Base-by-base conservation (phyloP, 257 asterid genomes). In the Handroanthus guayacan region DNA sequence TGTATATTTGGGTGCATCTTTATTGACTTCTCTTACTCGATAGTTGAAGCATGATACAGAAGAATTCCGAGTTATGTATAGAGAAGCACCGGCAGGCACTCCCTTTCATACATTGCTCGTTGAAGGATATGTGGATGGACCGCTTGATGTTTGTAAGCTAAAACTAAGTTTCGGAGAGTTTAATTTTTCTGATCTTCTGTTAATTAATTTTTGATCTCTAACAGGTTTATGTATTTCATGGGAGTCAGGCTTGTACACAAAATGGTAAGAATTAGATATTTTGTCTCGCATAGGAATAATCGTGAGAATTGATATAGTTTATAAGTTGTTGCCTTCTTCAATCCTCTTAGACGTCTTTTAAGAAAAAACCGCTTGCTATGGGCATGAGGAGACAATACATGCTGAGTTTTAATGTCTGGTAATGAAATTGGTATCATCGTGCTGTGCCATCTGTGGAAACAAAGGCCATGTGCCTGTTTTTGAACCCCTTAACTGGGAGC, bases 51-150 rank as follows among this genome's bases (percentile, higher is more conserved):
- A 88, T 75, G 96, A 90, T 67, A 82, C 89, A 1, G 89, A 90
- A 74, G 96, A 88, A 17, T 75, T 78, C 12, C 89, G 96, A 50
- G 96, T 90, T 65, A 90, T 90, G 96, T 90, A 90, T 69, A 81
- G 88, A 70, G 91, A 90, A 85, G 95, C 92, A 51, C 89, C 87
- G 12, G 91, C 85, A 63, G 93, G 90, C 75, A 85, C 90, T 67
- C 96, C 91, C 6, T 83, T 83, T 56, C 93, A 90, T 48, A 78
- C 89, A 6, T 74, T 90, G 66, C 91, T 90, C 10, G 91, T 72
- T 47, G 96, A 90, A 80, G 96, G 96, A 80, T 90, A 80, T 58
- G 86, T 88, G 14, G 93, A 90, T 72, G 96, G 93, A 25, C 93
- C 96, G 1, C 34, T 77, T 1, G 96, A 90, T 81, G 87, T 90